These are phyloP conservation scores for Beauveria asiatica DNA, from an alignment of 2,329 filamentous ascomycete species.

Conservation along the genomic window DNA sequence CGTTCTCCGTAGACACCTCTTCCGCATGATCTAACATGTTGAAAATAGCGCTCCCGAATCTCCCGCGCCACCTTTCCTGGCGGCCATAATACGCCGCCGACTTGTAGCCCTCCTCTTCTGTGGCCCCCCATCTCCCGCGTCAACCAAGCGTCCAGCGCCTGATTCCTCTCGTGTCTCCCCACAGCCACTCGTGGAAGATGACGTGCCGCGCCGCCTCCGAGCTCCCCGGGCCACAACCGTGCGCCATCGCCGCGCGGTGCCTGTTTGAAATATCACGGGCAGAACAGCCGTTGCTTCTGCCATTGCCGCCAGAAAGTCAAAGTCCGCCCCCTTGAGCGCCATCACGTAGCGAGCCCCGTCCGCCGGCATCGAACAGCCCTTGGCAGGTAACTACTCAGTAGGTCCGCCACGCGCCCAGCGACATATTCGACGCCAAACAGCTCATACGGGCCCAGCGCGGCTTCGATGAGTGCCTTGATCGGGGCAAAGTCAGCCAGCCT, in stretches of 20 bases:
- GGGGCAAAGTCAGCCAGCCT: slow-evolving; percentile 28
- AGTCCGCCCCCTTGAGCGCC: slow-evolving; percentile 34
- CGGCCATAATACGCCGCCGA: slow-evolving; percentile 31
- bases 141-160: slow-evolving; percentile 28
- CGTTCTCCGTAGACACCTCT: background rate
- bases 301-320: slow-evolving; percentile 36
- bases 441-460: slow-evolving; percentile 25
- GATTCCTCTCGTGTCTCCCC: slow-evolving; percentile 26
- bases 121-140: slow-evolving; percentile 26
- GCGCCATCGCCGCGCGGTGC: slow-evolving; percentile 34
- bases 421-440: slow-evolving; percentile 34
- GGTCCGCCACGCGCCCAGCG: slow-evolving; percentile 38
- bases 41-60: too few species aligned
- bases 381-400: slow-evolving; percentile 31
- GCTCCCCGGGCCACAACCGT: slow-evolving; percentile 37
- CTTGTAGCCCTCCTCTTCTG: slow-evolving; percentile 22
- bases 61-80: slow-evolving; percentile 32
- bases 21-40: background rate
- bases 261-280: slow-evolving; percentile 17
- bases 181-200: slow-evolving; percentile 38
- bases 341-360: slow-evolving; percentile 35
- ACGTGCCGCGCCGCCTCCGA: slow-evolving; percentile 34
- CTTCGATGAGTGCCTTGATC: slow-evolving; percentile 25
- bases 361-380: slow-evolving; percentile 45
- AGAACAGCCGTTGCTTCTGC: slow-evolving; percentile 41